phyloP scores from a whole-genome alignment of 1,284 basidiomycete genomes.

The Salmacisia buchloeana region DNA sequence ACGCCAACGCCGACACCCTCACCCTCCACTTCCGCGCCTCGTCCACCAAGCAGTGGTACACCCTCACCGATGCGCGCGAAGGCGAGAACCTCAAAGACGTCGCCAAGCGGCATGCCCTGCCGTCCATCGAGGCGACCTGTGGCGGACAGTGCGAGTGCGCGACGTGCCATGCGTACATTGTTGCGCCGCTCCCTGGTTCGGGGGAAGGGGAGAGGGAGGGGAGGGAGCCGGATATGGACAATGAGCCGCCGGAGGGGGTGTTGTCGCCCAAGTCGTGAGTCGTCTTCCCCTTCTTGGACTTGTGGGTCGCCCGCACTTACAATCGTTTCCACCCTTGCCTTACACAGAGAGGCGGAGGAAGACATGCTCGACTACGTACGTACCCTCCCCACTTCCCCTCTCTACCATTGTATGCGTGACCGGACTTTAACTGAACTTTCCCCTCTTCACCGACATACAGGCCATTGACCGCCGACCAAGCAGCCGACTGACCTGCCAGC shows the following conservation, averaged over 20 bases:
- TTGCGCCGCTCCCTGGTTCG: neutral
- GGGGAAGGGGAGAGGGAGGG: conserved; percentile 5
- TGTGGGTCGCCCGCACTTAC: neutral
- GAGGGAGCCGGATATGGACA: conserved; percentile 13
- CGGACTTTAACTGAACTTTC: neutral
- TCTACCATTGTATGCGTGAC: neutral
- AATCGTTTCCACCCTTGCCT: neutral
- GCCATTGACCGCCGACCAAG: conserved; percentile 18
- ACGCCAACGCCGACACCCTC: conserved; percentile 9
- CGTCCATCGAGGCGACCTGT: conserved; percentile 46
- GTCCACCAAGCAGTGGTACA: conserved; percentile 26
- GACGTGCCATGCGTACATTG: conserved; percentile 35
- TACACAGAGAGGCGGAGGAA: conserved; percentile 19
- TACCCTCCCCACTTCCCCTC: no score
- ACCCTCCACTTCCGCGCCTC: conserved; percentile 29
- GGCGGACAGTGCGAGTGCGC: conserved; percentile 46
- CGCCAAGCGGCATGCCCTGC: conserved; percentile 36
- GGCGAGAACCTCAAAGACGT: conserved; percentile 47
- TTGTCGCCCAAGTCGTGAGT: conserved; percentile 1
- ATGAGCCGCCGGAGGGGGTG: conserved; percentile 8
- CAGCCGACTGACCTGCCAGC: conserved; percentile 27
- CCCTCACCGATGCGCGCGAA: conserved; percentile 19
- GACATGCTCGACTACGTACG: conserved; percentile 33
- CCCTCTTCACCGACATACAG: neutral
- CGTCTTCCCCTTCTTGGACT: no score